Percentiles rank a stretch among this genome's conserved stretches.
phyloP scores from a whole-genome alignment of 1,139 yeast species.

The Suhomyces atakaporum region DNA sequence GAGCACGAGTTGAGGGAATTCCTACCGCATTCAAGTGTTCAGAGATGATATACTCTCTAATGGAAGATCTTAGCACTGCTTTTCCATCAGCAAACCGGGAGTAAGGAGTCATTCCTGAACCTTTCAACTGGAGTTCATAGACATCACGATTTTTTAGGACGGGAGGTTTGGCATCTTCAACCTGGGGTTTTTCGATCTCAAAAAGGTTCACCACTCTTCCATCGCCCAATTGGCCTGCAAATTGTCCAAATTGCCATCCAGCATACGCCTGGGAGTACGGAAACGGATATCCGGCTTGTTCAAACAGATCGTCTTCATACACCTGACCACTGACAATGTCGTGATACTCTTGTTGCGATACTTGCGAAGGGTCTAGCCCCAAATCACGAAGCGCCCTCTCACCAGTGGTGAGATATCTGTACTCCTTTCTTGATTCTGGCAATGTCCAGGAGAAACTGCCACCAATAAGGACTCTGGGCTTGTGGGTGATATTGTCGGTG shows the following conservation, averaged over 20 bases:
- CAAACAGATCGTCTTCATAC: constrained; percentile 29
- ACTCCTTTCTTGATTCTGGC: constrained; percentile 62
- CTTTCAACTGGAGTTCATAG: constrained; percentile 82
- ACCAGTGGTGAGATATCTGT: constrained; percentile 60
- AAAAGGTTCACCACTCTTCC: constrained; percentile 87
- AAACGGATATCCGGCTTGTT: constrained; percentile 48
- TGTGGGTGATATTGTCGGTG: constrained; percentile 35
- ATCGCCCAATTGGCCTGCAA: constrained; percentile 97
- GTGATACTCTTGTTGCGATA: constrained; percentile 47
- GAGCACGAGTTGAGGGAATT: constrained; percentile 83
- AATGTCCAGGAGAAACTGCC: constrained; percentile 74
- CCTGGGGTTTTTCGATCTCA: constrained; percentile 45
- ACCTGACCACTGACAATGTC: constrained; percentile 65
- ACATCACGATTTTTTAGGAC: constrained; percentile 24
- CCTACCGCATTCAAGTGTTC: constrained; percentile 82
- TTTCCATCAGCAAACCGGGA: constrained; percentile 97
- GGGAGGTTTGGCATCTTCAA: constrained; percentile 22
- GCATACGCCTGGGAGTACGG: constrained; percentile 94
- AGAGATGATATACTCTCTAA: constrained; percentile 83
- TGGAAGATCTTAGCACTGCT: constrained; percentile 84
- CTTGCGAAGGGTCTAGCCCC: constrained; percentile 48
- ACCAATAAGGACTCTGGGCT: constrained; percentile 59
- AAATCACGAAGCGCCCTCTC: constrained; percentile 62
- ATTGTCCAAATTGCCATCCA: constrained; percentile 94
- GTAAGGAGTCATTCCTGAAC: constrained; percentile 89